A percentile compares a stretch with the other conserved stretches of the same genome.
These are phyloP conservation scores for Fusarium albidum DNA, from an alignment of 2,329 filamentous ascomycete species.

Conservation along the genomic window DNA sequence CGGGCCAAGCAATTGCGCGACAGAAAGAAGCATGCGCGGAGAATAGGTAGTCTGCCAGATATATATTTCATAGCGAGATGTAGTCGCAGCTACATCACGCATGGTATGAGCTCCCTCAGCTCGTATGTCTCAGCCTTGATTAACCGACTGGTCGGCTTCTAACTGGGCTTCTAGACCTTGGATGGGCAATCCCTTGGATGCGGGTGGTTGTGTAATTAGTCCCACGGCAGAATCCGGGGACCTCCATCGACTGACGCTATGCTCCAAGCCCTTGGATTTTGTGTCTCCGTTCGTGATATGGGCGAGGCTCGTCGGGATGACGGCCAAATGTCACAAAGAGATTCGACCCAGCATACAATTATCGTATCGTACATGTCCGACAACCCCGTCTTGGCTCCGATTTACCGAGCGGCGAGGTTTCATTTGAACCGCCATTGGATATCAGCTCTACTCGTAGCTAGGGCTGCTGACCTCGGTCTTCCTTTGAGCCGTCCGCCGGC, in stretches of 20 bases:
- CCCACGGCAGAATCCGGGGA: too few relatives aligned
- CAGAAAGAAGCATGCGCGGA: too few relatives aligned
- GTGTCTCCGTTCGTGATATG: too few relatives aligned
- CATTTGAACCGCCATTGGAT: background rate
- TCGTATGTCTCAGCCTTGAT: background rate
- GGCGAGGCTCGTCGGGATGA: too few relatives aligned
- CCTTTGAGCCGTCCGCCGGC: slow-evolving; percentile 14
- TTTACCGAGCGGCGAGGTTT: background rate
- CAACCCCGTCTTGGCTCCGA: background rate
- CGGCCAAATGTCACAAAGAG: too few relatives aligned
- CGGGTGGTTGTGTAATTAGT: too few relatives aligned
- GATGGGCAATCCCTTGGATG: too few relatives aligned
- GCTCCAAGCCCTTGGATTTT: too few relatives aligned
- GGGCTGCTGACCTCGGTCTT: slow-evolving; percentile 13
- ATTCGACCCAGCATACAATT: too few relatives aligned
- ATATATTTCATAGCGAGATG: background rate
- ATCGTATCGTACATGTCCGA: slow-evolving; percentile 27
- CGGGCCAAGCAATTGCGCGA: too few relatives aligned
- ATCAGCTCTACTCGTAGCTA: background rate
- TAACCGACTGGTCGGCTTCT: background rate
- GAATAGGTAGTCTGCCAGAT: too few relatives aligned
- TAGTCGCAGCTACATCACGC: background rate
- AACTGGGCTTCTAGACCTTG: background rate
- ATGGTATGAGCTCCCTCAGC: background rate
- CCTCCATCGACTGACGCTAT: too few relatives aligned